Base-by-base conservation (phyloP, 371 early-diverging fungal species). In the Nematocida minor region DNA sequence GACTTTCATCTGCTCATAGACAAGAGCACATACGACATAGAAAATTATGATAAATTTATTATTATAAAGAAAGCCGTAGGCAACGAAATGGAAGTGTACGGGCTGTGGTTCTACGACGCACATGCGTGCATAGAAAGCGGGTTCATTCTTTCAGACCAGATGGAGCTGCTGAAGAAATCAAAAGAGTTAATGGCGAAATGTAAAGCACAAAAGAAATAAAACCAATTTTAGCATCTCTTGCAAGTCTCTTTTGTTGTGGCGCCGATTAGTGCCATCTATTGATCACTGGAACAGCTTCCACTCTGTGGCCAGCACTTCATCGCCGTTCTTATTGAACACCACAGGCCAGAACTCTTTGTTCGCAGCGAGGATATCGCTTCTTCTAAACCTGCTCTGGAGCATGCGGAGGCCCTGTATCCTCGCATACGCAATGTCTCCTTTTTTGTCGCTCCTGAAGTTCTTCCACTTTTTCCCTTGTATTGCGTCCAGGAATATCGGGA, bases 401-500 rank as follows among this genome's bases (percentile, higher is more conserved):
- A 88, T 88, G 2, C 85, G 81, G 67, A 89, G 87, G 2, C 93
- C 93, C 83, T 95, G 94, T 47, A 93, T 88, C 40, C 89, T 89
- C 20, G 95, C 95, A 85, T 91, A 95, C 16, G 91, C 87, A 11
- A 94, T 80, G 22, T 88, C 85, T 68, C 91, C 91, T 32, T 89
- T 87, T 80, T 95, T 95, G 53, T 91, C 91, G 40, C 90, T 90
- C 67, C 90, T 91, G 85, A 92, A 94, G 20, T 87, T 87, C 36
- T 87, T 86, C 91, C 89, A 94, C 57, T 86, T 87, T 81, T 89
- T 90, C 3, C 94, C 94, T n/a, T 90, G 88, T 6, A 90, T 87
- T 18, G 88, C 84, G 31, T 88, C 84, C 2, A 89, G 88, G 82
- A 95, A 94, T 0, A 89, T 84, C 1, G 89, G 70, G 16, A 91